Base-by-base conservation (phyloP, 495 filamentous ascomycete species). In the Podospora australis region DNA sequence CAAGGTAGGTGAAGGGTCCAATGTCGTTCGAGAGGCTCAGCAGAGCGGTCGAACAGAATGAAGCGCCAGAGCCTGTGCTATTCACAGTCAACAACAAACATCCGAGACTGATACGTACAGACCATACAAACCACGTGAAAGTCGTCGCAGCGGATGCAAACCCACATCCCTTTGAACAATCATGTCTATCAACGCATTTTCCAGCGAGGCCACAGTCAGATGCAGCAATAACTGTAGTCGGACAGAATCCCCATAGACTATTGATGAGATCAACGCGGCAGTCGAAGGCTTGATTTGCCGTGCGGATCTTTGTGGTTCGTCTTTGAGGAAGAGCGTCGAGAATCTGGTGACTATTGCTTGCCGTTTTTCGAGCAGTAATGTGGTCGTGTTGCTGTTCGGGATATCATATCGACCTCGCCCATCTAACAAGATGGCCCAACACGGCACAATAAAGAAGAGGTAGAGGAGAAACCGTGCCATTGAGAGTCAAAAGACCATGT, bases 241-340 rank as follows among this genome's bases (percentile, higher is more conserved):
- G 54, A 17, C 59, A 62, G 46, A 57, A 54, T 1, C 56, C 56
- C 53, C 50, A 62, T 8, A 55, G 42, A 16, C 29, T 47, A 11
- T 49, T 34, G 13, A 35, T 10, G 19, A 56, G 8, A 29, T 59
- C 50, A 9, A 59, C 46, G 8, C 56, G 56, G 36, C 35, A 46
- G 38, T 59, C 53, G 25, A 43, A 62, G 13, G 56, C 59, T 2
- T 11, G 21, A 7, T 55, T 46, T 19, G 56, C 56, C 0, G 56
- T 57, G 4, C 53, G 45, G 2, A 25, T 21, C 13, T 34, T 32
- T 9, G 29, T 21, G 1, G 50, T 16, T 59, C 43, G 1, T 56
- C 56, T 11, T 23, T 30, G 0, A 21, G 21, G 32, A 28, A 54
- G 16, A 54, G 13, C 4, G 43, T 57, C 0, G 46, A 47, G 9